These are phyloP conservation scores for Starmerella apicola DNA, from an alignment of 805 yeast genomes.

Conservation along the genomic window DNA sequence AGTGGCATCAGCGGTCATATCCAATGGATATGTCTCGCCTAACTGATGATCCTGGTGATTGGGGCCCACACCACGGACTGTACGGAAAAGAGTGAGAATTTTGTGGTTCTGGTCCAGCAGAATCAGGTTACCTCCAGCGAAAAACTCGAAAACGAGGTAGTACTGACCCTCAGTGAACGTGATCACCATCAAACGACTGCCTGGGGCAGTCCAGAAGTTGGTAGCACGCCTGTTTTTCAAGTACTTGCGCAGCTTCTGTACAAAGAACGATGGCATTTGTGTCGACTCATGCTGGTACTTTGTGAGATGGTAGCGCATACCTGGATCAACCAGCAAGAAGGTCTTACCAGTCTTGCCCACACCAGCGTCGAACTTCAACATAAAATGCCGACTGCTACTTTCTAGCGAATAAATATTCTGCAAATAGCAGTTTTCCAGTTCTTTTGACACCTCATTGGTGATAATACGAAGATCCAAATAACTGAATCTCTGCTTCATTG, in stretches of 20 bases:
- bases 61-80: slow-evolving; percentile 52
- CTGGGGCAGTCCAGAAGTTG: slow-evolving; percentile 56
- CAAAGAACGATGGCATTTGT: slow-evolving; percentile 74
- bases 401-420: slow-evolving; percentile 77
- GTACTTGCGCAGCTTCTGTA: slow-evolving; percentile 73
- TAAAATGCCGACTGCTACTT: slow-evolving; percentile 56
- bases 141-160: slow-evolving; percentile 76
- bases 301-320: slow-evolving; percentile 66
- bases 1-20: slow-evolving; percentile 2
- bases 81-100: slow-evolving; percentile 63
- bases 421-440: slow-evolving; percentile 53
- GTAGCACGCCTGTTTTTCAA: slow-evolving; percentile 69
- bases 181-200: slow-evolving; percentile 73
- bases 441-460: slow-evolving; percentile 47
- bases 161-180: slow-evolving; percentile 71
- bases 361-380: slow-evolving; percentile 57
- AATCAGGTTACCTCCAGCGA: slow-evolving; percentile 86
- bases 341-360: slow-evolving; percentile 60
- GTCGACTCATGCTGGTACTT: slow-evolving; percentile 72
- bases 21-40: slow-evolving; percentile 49
- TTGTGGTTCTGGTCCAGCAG: slow-evolving; percentile 56
- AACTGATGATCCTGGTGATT: slow-evolving; percentile 49
- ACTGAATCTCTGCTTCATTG: slow-evolving; percentile 64
- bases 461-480: slow-evolving; percentile 70
- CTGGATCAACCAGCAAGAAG: slow-evolving; percentile 69